A percentile compares a stretch with the other conserved stretches of the same genome.
Conservation (phyloP, 140 eudicot genomes). For the Oenanthe javanica region DNA sequence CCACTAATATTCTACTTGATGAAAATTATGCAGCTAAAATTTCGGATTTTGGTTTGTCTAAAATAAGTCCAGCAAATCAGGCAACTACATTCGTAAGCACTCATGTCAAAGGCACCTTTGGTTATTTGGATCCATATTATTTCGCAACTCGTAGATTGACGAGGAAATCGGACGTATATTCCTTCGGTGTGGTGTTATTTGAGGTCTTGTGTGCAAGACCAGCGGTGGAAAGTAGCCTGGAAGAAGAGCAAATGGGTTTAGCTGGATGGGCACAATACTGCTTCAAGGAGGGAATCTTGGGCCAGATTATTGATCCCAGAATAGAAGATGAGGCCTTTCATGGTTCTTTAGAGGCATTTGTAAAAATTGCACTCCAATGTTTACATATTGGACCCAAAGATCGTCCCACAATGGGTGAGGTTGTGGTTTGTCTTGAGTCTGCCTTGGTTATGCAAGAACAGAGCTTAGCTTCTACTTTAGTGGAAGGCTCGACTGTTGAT, state of each 20-base stretch:
- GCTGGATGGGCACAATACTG: constrained; percentile 9
- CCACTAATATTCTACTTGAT: not conserved
- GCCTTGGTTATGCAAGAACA: constrained; percentile 5
- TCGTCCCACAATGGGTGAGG: constrained; percentile 15
- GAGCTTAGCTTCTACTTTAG: not conserved
- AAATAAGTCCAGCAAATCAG: constrained; percentile 2
- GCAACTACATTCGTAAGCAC: constrained; percentile 2
- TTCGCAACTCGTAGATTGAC: not conserved
- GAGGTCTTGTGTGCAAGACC: constrained; percentile 8
- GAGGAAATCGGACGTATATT: constrained; percentile 3
- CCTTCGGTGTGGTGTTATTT: not conserved
- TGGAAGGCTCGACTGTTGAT: not conserved
- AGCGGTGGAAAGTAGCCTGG: not conserved
- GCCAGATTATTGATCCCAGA: not conserved
- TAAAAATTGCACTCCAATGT: constrained; percentile 1
- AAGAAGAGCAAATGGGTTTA: constrained; percentile 1
- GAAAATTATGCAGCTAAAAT: constrained; percentile 7
- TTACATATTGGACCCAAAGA: not conserved
- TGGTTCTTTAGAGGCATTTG: not conserved
- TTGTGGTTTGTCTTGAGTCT: constrained; percentile 6
- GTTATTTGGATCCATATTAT: constrained; percentile 12
- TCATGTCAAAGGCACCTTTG: not conserved
- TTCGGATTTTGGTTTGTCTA: constrained; percentile 11
- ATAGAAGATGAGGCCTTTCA: not conserved
- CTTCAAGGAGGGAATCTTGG: not conserved